Evolutionary conservation across 2,329 filamentous ascomycete genomes (phyloP).

Genomic region (Rutstroemia sp.): DNA sequence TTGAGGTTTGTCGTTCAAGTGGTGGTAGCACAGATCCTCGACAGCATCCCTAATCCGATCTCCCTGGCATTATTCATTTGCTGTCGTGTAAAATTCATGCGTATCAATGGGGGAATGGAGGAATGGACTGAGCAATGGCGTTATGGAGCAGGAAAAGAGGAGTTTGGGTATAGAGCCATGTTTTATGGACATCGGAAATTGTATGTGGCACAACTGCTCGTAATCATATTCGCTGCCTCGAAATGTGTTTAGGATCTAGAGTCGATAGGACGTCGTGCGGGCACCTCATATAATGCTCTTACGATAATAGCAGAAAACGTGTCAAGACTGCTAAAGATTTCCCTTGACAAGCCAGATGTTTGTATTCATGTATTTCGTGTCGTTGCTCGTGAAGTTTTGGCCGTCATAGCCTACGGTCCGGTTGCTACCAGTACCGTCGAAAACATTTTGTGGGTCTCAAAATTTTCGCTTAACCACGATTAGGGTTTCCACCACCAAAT

Average conservation of each 20-base stretch:
- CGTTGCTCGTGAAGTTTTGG: too few relatives aligned
- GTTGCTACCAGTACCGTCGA: not conserved
- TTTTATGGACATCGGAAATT: not conserved
- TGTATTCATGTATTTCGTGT: too few relatives aligned
- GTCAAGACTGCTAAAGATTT: too few relatives aligned
- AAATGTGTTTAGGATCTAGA: not conserved
- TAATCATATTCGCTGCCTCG: not conserved
- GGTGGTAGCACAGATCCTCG: too few relatives aligned
- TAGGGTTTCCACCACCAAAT: constrained; percentile 22
- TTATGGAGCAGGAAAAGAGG: not conserved
- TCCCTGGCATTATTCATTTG: not conserved
- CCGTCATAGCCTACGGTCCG: too few relatives aligned
- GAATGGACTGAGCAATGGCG: not conserved
- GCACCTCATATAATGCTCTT: not conserved
- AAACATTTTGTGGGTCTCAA: not conserved
- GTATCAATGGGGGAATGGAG: not conserved
- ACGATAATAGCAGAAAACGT: too few relatives aligned
- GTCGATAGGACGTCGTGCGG: not conserved
- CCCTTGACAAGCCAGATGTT: too few relatives aligned
- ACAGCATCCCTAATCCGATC: too few relatives aligned
- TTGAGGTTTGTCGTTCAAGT: too few relatives aligned
- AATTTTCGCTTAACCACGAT: constrained; percentile 24
- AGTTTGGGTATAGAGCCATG: not conserved
- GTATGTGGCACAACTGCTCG: not conserved
- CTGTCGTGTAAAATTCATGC: not conserved